These are phyloP conservation scores for Saturnispora sanitii DNA, from an alignment of 805 yeast genomes.

Conservation along the genomic window DNA sequence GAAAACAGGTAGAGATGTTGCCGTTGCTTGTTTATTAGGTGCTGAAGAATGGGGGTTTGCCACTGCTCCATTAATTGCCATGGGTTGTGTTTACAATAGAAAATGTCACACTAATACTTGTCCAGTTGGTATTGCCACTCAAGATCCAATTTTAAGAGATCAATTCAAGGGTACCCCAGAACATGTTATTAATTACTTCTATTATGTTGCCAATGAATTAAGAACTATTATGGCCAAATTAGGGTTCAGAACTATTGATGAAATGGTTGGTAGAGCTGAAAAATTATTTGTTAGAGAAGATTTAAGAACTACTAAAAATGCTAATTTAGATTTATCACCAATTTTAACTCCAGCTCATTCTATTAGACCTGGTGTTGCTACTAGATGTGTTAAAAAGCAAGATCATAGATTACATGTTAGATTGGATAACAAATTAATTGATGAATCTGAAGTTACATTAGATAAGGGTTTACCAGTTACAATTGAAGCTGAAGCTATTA, in stretches of 20 bases:
- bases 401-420: conserved; percentile 90
- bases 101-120: conserved; percentile 90
- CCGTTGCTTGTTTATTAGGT: conserved; percentile 90
- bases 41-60: conserved; percentile 99
- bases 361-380: conserved; percentile 93
- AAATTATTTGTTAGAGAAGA: conserved; percentile 78
- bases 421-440: conserved; percentile 89
- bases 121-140: conserved; percentile 98
- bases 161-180: conserved; percentile 96
- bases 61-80: conserved; percentile 89
- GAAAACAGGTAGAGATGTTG: conserved; percentile 94
- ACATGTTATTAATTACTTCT: conserved; percentile 95
- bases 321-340: conserved; percentile 85
- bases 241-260: conserved; percentile 92
- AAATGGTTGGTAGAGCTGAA: conserved; percentile 97
- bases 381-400: conserved; percentile 84
- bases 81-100: conserved; percentile 97
- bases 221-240: conserved; percentile 88
- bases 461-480: conserved; percentile 95
- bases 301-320: conserved; percentile 78
- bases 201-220: conserved; percentile 86
- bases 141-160: conserved; percentile 86
- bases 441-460: conserved; percentile 90
- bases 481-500: conserved; percentile 85
- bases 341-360: conserved; percentile 94